phyloP scores from a whole-genome alignment of 441 rosid species.

The Geranium incanum region DNA sequence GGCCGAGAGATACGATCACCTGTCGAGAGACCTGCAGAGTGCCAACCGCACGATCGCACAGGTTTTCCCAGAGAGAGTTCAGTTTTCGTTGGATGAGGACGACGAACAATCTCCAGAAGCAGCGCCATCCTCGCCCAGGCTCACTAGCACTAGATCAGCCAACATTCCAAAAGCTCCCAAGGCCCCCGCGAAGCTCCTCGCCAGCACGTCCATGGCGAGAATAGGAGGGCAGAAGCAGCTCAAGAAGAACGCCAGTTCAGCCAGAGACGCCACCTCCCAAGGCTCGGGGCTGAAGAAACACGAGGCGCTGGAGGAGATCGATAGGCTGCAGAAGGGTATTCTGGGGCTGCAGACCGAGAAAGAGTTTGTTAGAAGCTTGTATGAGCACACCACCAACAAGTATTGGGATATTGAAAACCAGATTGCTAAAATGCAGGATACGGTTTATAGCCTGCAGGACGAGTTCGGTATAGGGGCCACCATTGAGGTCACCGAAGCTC shows the following conservation, averaged over 20 bases:
- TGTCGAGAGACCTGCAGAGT: slow-evolving; percentile 85
- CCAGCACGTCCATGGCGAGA: too few species aligned
- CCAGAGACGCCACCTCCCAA: slow-evolving; percentile 19
- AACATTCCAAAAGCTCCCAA: slow-evolving; percentile 14
- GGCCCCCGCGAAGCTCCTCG: too few species aligned
- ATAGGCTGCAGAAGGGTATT: slow-evolving; percentile 65
- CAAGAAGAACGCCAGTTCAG: slow-evolving; percentile 21
- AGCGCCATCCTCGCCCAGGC: too few species aligned
- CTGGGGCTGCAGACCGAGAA: slow-evolving; percentile 75
- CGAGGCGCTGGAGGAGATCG: slow-evolving; percentile 64
- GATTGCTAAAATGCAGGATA: slow-evolving; percentile 52
- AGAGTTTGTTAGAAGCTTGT: slow-evolving; percentile 71
- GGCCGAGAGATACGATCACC: slow-evolving; percentile 81
- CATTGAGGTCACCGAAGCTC: slow-evolving; percentile 78
- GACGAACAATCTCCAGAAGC: slow-evolving; percentile 24
- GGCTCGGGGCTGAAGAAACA: slow-evolving; percentile 60
- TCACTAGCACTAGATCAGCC: too few species aligned
- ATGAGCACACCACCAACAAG: slow-evolving; percentile 50
- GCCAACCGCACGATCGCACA: slow-evolving; percentile 88
- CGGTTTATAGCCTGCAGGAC: slow-evolving; percentile 50
- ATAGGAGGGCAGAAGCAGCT: slow-evolving; percentile 19
- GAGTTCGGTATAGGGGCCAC: slow-evolving; percentile 61
- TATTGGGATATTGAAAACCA: slow-evolving; percentile 71
- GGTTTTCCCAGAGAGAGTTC: slow-evolving; percentile 75
- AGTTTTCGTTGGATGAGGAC: slow-evolving; percentile 53